phyloP scores from a whole-genome alignment of 116 monocot species.

The Trichopus zeylanicus region DNA sequence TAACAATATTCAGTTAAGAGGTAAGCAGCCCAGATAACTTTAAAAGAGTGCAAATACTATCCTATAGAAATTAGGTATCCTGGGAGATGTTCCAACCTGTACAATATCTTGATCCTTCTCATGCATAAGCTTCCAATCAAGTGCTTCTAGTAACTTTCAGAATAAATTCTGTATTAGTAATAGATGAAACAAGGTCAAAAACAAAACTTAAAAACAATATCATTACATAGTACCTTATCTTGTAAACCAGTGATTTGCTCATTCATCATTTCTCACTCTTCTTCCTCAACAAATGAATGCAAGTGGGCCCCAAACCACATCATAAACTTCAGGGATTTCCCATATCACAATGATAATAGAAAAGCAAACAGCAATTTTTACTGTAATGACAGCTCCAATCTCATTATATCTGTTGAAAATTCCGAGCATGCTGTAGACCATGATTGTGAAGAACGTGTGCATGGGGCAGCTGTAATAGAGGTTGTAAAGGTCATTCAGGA shows the following conservation, averaged over 20 bases:
- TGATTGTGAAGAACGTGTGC: slow-evolving; percentile 10
- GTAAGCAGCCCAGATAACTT: no score
- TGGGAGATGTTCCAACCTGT: slow-evolving; percentile 30
- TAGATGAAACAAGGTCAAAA: background rate
- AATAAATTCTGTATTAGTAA: background rate
- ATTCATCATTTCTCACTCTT: slow-evolving; percentile 80
- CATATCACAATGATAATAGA: slow-evolving; percentile 11
- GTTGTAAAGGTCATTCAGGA: slow-evolving; percentile 77
- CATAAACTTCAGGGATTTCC: no score
- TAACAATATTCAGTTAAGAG: no score
- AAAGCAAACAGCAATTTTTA: slow-evolving; percentile 18
- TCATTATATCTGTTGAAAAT: slow-evolving; percentile 34
- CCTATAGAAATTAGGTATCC: background rate
- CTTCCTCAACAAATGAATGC: slow-evolving; percentile 79
- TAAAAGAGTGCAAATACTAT: no score
- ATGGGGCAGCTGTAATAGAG: slow-evolving; percentile 69
- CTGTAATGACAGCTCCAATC: slow-evolving; percentile 20
- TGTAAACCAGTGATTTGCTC: slow-evolving; percentile 67
- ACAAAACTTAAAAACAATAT: background rate
- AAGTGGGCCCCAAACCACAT: no score
- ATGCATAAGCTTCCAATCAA: slow-evolving; percentile 99
- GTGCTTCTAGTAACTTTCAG: slow-evolving; percentile 86
- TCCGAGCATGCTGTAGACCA: slow-evolving; percentile 15
- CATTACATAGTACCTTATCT: slow-evolving; percentile 62
- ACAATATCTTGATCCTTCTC: slow-evolving; percentile 44